These are phyloP conservation scores for Fraxinus albicans DNA, from an alignment of 305 asterid species.

Conservation along the genomic window DNA sequence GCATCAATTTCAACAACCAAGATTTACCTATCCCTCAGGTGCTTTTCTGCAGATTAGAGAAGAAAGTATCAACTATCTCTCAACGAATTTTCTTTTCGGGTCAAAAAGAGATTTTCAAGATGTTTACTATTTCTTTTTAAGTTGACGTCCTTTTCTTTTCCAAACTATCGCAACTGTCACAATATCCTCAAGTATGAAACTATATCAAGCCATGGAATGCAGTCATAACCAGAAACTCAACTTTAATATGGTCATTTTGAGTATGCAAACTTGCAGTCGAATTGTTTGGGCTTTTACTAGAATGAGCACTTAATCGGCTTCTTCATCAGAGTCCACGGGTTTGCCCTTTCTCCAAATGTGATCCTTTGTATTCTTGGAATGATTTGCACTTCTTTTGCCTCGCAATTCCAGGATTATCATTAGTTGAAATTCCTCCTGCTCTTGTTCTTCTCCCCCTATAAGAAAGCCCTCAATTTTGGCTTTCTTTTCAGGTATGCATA, in stretches of 20 bases:
- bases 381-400: background rate
- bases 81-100: too few relatives aligned
- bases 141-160: too few relatives aligned
- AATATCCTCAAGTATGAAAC: background rate
- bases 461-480: background rate
- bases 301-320: background rate
- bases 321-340: background rate
- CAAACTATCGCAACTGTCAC: background rate
- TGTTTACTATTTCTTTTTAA: too few relatives aligned
- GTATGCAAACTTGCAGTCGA: background rate
- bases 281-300: background rate
- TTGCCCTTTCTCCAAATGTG: background rate
- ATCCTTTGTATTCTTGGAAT: background rate
- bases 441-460: background rate
- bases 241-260: background rate
- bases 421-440: background rate
- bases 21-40: too few relatives aligned
- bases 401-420: background rate
- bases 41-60: too few relatives aligned
- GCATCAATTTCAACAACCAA: too few relatives aligned
- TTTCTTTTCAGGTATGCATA: background rate
- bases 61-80: too few relatives aligned
- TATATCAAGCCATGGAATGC: slow-evolving; percentile 3
- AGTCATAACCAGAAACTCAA: background rate
- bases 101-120: too few relatives aligned